Percentiles rank a stretch among this genome's conserved stretches.
phyloP scores from a whole-genome alignment of 192 early-diverging fungal species.

The Coemansia sp. region DNA sequence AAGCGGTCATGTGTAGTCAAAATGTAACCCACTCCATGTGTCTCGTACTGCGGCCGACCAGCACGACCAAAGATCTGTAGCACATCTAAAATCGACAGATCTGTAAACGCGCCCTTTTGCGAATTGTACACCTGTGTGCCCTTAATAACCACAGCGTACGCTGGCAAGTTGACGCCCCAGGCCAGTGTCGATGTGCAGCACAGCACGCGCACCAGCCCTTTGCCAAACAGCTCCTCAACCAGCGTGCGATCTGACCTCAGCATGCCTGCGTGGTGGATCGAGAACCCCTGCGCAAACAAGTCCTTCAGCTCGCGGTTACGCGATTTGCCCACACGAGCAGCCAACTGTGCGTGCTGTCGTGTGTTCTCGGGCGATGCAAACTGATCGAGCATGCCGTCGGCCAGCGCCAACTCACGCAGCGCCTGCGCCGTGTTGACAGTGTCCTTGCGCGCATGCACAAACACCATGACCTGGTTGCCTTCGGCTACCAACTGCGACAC shows the following conservation, averaged over 20 bases:
- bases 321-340: constrained; percentile 68
- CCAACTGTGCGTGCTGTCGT: constrained; percentile 52
- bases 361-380: constrained; percentile 30
- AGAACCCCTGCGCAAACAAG: constrained; percentile 78
- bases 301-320: constrained; percentile 86
- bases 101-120: constrained; percentile 89
- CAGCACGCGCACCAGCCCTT: constrained; percentile 77
- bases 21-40: constrained; percentile 91
- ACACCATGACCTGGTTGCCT: constrained; percentile 98
- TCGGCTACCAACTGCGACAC: constrained; percentile 68
- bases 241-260: constrained; percentile 80
- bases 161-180: constrained; percentile 99
- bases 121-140: constrained; percentile 96
- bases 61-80: constrained; percentile 99
- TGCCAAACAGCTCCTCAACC: constrained; percentile 86
- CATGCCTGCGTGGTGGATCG: constrained; percentile 98
- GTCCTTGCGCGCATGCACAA: constrained; percentile 98
- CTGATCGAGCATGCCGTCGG: constrained; percentile 58
- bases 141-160: constrained; percentile 97
- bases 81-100: constrained; percentile 97
- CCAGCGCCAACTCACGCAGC: constrained; percentile 68
- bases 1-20: constrained; percentile 93
- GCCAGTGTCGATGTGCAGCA: constrained; percentile 98
- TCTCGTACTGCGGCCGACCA: constrained; percentile 91
- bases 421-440: constrained; percentile 92